Evolutionary conservation across 768 basidiomycete species (phyloP).

Genomic region (Tubosaeta brunneosetosa): DNA sequence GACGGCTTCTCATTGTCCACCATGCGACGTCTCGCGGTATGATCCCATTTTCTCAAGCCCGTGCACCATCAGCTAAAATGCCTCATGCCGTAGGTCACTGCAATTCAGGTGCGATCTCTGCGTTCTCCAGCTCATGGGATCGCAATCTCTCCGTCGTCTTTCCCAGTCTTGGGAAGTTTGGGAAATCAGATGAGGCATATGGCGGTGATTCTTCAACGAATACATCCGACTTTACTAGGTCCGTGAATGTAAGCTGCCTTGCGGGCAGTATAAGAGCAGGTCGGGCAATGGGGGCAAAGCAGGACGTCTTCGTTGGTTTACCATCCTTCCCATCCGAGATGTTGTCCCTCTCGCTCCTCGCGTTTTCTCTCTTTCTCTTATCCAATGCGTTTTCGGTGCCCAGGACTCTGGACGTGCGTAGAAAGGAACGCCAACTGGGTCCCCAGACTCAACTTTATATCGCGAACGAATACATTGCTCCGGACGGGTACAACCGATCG

Average conservation of each 20-base stretch:
- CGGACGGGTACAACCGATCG: conserved; percentile 47
- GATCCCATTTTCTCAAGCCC: too few species aligned
- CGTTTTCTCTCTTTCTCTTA: conserved; percentile 2
- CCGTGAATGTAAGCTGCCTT: too few species aligned
- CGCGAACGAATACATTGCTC: conserved; percentile 37
- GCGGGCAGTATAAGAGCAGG: too few species aligned
- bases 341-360: conserved; percentile 7
- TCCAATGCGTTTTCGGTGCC: conserved; percentile 5
- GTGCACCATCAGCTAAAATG: neutral
- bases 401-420: neutral
- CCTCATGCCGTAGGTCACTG: neutral
- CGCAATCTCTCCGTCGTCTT: neutral
- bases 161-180: neutral
- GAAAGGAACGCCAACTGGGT: conserved; percentile 7
- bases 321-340: neutral
- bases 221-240: too few species aligned
- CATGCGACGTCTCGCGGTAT: neutral
- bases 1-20: neutral
- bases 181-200: neutral
- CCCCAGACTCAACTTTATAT: conserved; percentile 29
- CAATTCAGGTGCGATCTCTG: neutral
- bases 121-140: neutral
- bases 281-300: too few species aligned
- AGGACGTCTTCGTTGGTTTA: too few species aligned
- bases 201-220: too few species aligned